Base-by-base conservation (phyloP, 257 asterid species). In the Solanum chiquidenum region DNA sequence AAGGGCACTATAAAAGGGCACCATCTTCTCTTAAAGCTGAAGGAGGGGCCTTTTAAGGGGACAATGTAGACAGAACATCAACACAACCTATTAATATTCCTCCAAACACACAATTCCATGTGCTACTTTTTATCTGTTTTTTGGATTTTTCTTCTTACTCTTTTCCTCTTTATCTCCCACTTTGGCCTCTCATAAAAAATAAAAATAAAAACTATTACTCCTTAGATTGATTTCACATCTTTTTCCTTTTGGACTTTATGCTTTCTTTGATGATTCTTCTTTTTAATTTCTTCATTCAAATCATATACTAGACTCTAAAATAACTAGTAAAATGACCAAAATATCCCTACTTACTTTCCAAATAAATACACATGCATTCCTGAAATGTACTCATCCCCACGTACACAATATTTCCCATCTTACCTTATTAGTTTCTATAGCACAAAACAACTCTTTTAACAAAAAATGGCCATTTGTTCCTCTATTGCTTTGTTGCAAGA, bases 41-140 rank as follows among this genome's bases (percentile, higher is more conserved):
- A 74, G 72, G 88, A 55, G 35, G 83, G 91, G 89, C 88, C 85
- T 85, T 72, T 87, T 85, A 86, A 83, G 91, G 93, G 66, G 85
- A 91, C 94, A 90, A 88, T 83, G 38, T 88, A 92, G 88, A 79
- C 91, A 87, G 88, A 85, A 89, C 91, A 92, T 91, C 90, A 90
- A 79, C 90, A 87, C 88, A 85, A 86, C 93, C 92, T 86, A 91
- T 91, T 79, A 74, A 74, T 94, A 93, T 92, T 95, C 98, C 92
- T 91, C 94, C 95, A 93, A 92, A 90, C 94, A 90, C 96, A 88
- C 91, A 90, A 85, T 87, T 93, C 96, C 98, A 94, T 93, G 90
- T 89, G 88, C 94, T 93, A 91, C 42, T 42, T 90, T 93, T 89
- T 89, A 87, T 90, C 87, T 89, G 85, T 88, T 86, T 90, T 89